Evolutionary conservation across 1,139 yeast genomes (phyloP).

Genomic region (Sugiyamaella paludigena): DNA sequence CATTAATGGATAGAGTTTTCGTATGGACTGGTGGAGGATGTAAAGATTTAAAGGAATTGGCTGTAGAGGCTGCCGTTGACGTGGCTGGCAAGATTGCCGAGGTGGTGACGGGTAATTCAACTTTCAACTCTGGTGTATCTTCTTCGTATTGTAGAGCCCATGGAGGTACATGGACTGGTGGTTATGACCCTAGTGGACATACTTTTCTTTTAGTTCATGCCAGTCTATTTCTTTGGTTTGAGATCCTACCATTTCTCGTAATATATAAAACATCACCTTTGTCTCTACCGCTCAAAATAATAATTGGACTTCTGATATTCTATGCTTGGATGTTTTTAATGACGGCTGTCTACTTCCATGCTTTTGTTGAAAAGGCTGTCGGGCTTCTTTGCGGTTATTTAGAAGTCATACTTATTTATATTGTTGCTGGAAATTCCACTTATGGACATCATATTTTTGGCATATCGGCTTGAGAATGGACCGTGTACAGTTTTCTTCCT

Average conservation of each 20-base stretch:
- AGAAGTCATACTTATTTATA: conserved; percentile 44
- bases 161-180: conserved; percentile 82
- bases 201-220: conserved; percentile 76
- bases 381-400: conserved; percentile 63
- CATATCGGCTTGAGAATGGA: no score
- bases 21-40: conserved; percentile 82
- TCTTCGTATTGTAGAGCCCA: conserved; percentile 58
- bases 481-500: no score
- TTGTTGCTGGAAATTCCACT: conserved; percentile 32
- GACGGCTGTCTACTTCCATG: conserved; percentile 85
- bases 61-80: conserved; percentile 12
- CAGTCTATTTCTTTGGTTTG: conserved; percentile 67
- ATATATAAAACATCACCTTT: neutral
- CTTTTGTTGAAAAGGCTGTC: conserved; percentile 65
- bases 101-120: neutral
- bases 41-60: conserved; percentile 25
- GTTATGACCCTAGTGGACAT: conserved; percentile 97
- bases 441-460: no score
- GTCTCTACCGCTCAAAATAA: conserved; percentile 1
- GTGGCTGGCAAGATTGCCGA: neutral
- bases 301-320: conserved; percentile 32
- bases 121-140: conserved; percentile 21
- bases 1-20: conserved; percentile 86
- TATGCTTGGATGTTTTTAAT: conserved; percentile 90
- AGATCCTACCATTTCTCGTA: conserved; percentile 43